Conservation (phyloP, 1,284 basidiomycete genomes). For the Cryptococcus floricola region DNA sequence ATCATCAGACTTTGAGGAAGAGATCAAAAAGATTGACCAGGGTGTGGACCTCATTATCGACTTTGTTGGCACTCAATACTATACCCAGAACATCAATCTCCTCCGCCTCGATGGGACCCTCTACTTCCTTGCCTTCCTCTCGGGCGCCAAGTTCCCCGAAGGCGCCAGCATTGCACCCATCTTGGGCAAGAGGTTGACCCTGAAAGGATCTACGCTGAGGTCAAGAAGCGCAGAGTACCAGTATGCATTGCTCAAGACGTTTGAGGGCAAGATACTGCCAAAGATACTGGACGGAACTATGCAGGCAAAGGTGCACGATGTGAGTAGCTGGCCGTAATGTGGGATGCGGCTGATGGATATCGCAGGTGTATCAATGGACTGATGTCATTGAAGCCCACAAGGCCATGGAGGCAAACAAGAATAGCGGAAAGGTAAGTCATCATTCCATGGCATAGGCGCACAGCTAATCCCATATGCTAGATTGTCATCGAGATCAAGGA, state of each 20-base stretch:
- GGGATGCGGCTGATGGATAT: neutral
- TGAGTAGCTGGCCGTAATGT: constrained; percentile 5
- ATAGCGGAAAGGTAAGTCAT: constrained; percentile 54
- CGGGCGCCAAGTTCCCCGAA: constrained; percentile 64
- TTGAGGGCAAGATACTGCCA: constrained; percentile 56
- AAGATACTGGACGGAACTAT: constrained; percentile 65
- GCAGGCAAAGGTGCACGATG: constrained; percentile 73
- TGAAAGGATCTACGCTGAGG: constrained; percentile 85
- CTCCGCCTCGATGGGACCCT: constrained; percentile 75
- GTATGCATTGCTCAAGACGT: constrained; percentile 67
- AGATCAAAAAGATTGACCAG: constrained; percentile 45
- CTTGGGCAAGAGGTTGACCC: constrained; percentile 73
- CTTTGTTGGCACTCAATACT: constrained; percentile 65
- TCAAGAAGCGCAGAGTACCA: constrained; percentile 77
- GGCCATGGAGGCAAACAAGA: constrained; percentile 83
- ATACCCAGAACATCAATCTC: constrained; percentile 71
- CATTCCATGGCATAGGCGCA: no score
- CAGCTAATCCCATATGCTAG: neutral
- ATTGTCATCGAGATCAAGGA: neutral
- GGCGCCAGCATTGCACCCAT: constrained; percentile 63
- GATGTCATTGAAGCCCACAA: constrained; percentile 77
- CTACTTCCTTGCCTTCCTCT: constrained; percentile 49
- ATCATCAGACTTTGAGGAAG: constrained; percentile 50
- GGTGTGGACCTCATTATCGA: constrained; percentile 74
- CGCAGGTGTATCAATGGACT: constrained; percentile 70